Evolutionary conservation across 2,329 filamentous ascomycete genomes (phyloP), one percentile per base, ranked within the genome.

Genomic region (Talaromyces marneffei): DNA sequence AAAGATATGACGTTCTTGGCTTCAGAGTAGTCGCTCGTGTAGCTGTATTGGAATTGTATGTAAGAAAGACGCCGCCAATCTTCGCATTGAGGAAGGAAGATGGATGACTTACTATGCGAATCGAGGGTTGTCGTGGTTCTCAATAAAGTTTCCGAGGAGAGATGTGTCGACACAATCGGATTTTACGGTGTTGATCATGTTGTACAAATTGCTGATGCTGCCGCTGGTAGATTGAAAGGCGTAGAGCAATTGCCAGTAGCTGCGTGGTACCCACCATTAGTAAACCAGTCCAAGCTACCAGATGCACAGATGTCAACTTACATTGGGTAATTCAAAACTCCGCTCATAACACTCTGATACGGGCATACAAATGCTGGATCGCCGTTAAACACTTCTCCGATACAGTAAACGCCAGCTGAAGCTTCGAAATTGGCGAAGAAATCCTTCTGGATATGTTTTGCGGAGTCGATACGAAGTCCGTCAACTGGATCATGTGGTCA

Each of bases 1-100:
- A 84, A 88, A 0, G 85, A 79, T 39, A 88, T 78, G 2, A 82
- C 80, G 66, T 88, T 89, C 72, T 85, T 83, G 25, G 85, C 81
- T 2, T 85, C 78, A 3, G 72, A 70, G 16, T 68, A 67, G 59
- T 75, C 72, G 18, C 62, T 57, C 10, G 72, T 74, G 62, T 74
- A 74, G 12, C 60, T 62, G n/a, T 29, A 33, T 50, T 29, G 25
- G 8, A 1, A 20, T 20, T 16, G 8, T 27, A 2, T 25, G 23
- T 46, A 8, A 40, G 39, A 40, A 40, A 18, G 3, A 18, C 2
- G 2, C n/a, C 3, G 6, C n/a, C 39, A 40, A 18, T 20, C 3
- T 10, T 10, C 7, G n/a, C 8, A 18, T 8, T 14, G 29, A 48
- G 14, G 12, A 29, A 33, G 29, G 29, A 29, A 9, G 27, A 33